A percentile compares a stretch with the other conserved stretches of the same genome.
These are phyloP conservation scores for Exobasidium rhododendri DNA, from an alignment of 1,284 basidiomycete species.

Conservation along the genomic window DNA sequence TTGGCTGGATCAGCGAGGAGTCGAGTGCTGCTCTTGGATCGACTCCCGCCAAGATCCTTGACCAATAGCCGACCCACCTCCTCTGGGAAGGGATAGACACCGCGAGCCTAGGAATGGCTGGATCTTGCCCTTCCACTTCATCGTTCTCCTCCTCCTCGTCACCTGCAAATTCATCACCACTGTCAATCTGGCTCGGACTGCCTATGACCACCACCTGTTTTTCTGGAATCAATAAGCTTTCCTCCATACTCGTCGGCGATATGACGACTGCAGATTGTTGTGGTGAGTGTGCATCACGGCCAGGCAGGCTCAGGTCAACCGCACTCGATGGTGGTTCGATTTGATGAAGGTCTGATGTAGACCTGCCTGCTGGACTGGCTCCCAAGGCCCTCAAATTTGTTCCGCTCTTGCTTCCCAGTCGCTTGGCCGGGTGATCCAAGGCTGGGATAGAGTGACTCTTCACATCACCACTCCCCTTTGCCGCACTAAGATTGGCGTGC, in stretches of 20 bases:
- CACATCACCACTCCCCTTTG: not conserved
- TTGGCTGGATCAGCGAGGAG: not conserved
- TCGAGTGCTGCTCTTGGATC: constrained; percentile 27
- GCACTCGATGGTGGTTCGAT: not conserved
- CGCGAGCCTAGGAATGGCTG: constrained; percentile 29
- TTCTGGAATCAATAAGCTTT: not conserved
- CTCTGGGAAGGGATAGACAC: constrained; percentile 39
- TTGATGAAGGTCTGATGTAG: not conserved
- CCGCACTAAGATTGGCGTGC: not conserved
- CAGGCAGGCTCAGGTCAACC: not conserved
- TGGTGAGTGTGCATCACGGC: not conserved
- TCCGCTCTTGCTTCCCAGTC: not conserved
- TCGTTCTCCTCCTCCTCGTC: constrained; percentile 2
- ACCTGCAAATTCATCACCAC: not conserved
- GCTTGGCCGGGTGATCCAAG: not conserved
- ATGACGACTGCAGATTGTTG: not conserved
- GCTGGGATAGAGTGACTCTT: not conserved
- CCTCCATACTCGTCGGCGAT: not conserved
- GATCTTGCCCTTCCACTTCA: constrained; percentile 16
- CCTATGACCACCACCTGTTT: not conserved
- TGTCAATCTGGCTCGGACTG: constrained; percentile 1
- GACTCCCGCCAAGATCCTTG: constrained; percentile 28
- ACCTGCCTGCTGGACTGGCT: constrained; percentile 4
- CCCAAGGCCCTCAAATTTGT: constrained; percentile 6
- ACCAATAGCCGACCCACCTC: constrained; percentile 43